Evolutionary conservation across 2,329 filamentous ascomycete species (phyloP).

Genomic region (Sphaerulina vaccinii): DNA sequence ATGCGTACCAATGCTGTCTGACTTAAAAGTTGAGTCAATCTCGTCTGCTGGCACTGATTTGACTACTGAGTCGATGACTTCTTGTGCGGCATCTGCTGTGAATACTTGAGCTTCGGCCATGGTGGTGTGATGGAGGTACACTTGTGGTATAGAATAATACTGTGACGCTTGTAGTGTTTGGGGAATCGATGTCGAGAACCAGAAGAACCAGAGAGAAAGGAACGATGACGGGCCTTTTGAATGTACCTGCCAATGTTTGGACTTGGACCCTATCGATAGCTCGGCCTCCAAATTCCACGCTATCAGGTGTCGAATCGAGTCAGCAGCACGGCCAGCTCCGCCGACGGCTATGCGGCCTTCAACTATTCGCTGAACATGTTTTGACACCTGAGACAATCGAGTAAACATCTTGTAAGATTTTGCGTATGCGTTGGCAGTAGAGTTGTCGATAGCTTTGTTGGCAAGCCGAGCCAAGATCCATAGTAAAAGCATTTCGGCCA

Average conservation of each 20-base stretch:
- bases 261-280: slow-evolving; percentile 11
- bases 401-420: not conserved
- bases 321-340: slow-evolving; percentile 5
- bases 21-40: slow-evolving; percentile 57
- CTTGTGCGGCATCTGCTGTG: slow-evolving; percentile 35
- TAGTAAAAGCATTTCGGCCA: no score
- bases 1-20: slow-evolving; percentile 55
- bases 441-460: not conserved
- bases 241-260: slow-evolving; percentile 9
- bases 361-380: slow-evolving; percentile 3
- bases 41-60: slow-evolving; percentile 46
- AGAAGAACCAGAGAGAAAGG: no score
- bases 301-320: slow-evolving; percentile 13
- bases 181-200: not conserved
- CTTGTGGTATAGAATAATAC: no score
- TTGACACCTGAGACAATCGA: slow-evolving; percentile 10
- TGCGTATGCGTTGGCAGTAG: not conserved
- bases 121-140: not conserved
- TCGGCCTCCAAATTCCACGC: slow-evolving; percentile 2
- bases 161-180: not conserved
- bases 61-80: slow-evolving; percentile 25
- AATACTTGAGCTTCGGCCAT: slow-evolving; percentile 35
- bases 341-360: not conserved
- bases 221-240: no score
- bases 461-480: no score